Evolutionary conservation across 2,329 filamentous ascomycete genomes (phyloP).

Genomic region (Pseudocercospora pini-densiflorae): DNA sequence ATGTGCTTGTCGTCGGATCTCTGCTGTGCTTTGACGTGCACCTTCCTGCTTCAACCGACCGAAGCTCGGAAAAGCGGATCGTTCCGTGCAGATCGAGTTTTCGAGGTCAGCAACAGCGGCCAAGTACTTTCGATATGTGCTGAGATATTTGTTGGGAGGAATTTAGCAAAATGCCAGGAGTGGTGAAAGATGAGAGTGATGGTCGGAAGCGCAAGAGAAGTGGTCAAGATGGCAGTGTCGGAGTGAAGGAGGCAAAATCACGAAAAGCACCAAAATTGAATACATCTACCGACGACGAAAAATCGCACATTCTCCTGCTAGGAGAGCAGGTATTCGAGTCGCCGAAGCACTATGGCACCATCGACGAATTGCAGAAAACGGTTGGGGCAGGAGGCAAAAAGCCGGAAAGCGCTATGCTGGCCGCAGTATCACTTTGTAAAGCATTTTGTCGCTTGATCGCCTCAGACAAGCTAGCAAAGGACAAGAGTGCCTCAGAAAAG

Average conservation of each 20-base stretch:
- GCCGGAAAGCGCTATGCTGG: conserved; percentile 55
- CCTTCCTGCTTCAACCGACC: conserved; percentile 14
- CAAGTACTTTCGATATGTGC: background rate
- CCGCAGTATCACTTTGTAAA: conserved; percentile 80
- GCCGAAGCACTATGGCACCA: conserved; percentile 90
- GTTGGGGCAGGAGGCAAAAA: conserved; percentile 60
- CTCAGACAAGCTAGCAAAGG: conserved; percentile 70
- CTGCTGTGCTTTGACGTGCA: background rate
- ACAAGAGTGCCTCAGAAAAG: conserved; percentile 69
- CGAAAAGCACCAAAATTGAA: conserved; percentile 46
- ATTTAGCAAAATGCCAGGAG: conserved; percentile 43
- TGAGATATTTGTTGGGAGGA: background rate
- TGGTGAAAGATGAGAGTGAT: conserved; percentile 32
- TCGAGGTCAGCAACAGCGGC: background rate
- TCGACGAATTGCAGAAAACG: conserved; percentile 68
- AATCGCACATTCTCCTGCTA: conserved; percentile 72
- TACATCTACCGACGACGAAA: conserved; percentile 45
- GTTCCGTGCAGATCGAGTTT: conserved; percentile 5
- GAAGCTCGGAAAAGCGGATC: conserved; percentile 9
- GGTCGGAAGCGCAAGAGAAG: conserved; percentile 52
- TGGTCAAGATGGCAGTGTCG: conserved; percentile 20
- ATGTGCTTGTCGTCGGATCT: conserved; percentile 18
- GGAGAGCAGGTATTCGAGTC: conserved; percentile 84
- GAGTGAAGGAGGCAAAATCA: conserved; percentile 34
- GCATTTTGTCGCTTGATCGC: conserved; percentile 83